Percentiles rank a stretch among this genome's conserved stretches.
Conservation (phyloP, 306 rosid species). For the barrel medic (Medicago truncatula) region DNA sequence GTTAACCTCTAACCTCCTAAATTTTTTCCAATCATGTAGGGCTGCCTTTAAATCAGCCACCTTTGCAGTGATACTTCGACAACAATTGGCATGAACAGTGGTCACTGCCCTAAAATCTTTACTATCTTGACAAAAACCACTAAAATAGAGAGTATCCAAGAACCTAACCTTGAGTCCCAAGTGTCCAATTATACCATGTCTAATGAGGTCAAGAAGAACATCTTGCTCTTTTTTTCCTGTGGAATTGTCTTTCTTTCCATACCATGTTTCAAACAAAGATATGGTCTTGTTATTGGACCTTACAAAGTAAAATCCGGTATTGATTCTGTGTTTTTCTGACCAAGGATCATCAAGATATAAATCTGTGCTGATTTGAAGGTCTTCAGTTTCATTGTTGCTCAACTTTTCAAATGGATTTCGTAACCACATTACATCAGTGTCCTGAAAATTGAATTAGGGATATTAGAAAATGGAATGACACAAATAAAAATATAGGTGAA, state of each 20-base stretch:
- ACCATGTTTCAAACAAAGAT: constrained; percentile 68
- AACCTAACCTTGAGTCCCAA: constrained; percentile 70
- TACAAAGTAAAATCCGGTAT: constrained; percentile 77
- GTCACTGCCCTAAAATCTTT: constrained; percentile 56
- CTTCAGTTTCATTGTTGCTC: constrained; percentile 61
- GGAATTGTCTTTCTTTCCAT: constrained; percentile 58
- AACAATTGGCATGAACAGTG: constrained; percentile 86
- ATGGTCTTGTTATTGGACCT: constrained; percentile 75
- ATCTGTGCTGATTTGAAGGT: constrained; percentile 75
- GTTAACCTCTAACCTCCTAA: constrained; percentile 33
- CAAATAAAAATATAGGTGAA: no score
- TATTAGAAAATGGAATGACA: background rate
- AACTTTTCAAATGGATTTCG: constrained; percentile 69
- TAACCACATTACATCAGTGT: constrained; percentile 85
- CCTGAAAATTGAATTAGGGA: constrained; percentile 45
- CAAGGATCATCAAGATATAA: constrained; percentile 52
- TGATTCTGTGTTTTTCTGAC: constrained; percentile 51
- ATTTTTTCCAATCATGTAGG: constrained; percentile 74
- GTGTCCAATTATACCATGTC: constrained; percentile 43
- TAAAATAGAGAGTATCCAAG: constrained; percentile 70
- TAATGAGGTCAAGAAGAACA: constrained; percentile 53
- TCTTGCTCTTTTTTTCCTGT: constrained; percentile 77
- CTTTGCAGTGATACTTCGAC: constrained; percentile 72
- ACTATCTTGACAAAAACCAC: constrained; percentile 84
- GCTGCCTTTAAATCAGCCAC: constrained; percentile 51